These are phyloP conservation scores for Tillandsia fasciculata DNA, from an alignment of 176 grass and related monocot genomes.

Conservation along the genomic window DNA sequence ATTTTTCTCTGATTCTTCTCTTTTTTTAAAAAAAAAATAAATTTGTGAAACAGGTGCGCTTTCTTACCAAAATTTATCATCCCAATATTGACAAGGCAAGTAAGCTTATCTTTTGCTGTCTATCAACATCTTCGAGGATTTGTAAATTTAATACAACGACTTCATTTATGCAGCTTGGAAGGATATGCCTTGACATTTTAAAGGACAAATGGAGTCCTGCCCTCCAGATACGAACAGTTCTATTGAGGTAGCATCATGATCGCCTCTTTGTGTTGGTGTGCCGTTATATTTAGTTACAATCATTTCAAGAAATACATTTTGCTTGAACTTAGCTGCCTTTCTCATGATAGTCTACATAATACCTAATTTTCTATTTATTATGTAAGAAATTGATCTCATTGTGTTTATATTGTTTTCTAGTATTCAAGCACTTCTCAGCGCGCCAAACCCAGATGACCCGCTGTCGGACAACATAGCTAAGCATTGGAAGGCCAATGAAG, in stretches of 20 bases:
- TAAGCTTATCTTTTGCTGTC: constrained; percentile 5
- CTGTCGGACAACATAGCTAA: constrained; percentile 96
- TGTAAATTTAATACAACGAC: constrained; percentile 23
- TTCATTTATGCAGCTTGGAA: constrained; percentile 52
- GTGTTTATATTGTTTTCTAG: constrained; percentile 23
- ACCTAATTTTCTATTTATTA: no score
- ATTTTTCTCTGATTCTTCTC: no score
- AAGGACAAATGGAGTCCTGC: constrained; percentile 30
- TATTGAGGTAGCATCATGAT: constrained; percentile 13
- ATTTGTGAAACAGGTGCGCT: constrained; percentile 63
- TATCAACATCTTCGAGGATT: constrained; percentile 7
- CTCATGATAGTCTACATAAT: no score
- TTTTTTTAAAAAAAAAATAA: not conserved
- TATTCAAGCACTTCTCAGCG: constrained; percentile 95
- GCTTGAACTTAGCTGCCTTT: no score
- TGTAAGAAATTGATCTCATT: no score
- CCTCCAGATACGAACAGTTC: constrained; percentile 24
- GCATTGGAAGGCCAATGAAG: constrained; percentile 95
- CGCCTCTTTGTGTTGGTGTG: not conserved
- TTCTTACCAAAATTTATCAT: constrained; percentile 98
- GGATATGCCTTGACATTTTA: constrained; percentile 26
- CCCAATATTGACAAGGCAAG: constrained; percentile 98
- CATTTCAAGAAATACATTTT: no score
- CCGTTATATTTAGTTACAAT: not conserved
- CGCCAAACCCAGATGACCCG: constrained; percentile 94